A percentile compares a stretch with the other conserved stretches of the same genome.
Conservation (phyloP, 2,329 filamentous ascomycete genomes). For the Aspergillus pseudoviridinutans region DNA sequence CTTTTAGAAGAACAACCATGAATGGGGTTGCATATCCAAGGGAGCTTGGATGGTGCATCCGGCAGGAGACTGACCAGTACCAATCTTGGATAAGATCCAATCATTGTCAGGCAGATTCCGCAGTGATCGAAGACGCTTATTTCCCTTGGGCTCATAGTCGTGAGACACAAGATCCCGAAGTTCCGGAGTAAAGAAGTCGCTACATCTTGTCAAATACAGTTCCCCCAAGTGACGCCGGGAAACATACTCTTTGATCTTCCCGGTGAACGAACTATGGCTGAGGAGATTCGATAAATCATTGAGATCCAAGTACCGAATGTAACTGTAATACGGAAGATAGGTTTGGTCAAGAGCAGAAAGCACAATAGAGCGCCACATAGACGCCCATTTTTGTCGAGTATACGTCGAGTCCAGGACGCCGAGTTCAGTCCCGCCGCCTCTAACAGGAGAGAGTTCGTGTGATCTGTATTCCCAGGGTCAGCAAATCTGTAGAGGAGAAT, state of each 20-base stretch:
- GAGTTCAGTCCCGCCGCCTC: slow-evolving; percentile 39
- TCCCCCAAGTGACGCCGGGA: slow-evolving; percentile 15
- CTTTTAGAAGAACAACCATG: background rate
- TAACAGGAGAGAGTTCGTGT: slow-evolving; percentile 45
- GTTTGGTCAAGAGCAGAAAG: slow-evolving; percentile 60
- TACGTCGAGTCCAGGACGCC: background rate
- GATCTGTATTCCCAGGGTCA: slow-evolving; percentile 34
- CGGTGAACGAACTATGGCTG: slow-evolving; percentile 55
- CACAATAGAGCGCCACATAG: slow-evolving; percentile 66
- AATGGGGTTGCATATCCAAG: background rate
- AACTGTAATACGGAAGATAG: slow-evolving; percentile 65
- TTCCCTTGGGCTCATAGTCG: slow-evolving; percentile 16
- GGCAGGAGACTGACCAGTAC: slow-evolving; percentile 38
- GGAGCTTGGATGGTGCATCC: background rate
- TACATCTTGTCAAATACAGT: slow-evolving; percentile 16
- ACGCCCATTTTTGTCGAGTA: slow-evolving; percentile 51
- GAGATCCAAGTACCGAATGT: slow-evolving; percentile 62
- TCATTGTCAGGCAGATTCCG: slow-evolving; percentile 21
- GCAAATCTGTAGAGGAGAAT: background rate
- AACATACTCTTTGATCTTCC: slow-evolving; percentile 55
- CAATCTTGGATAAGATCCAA: slow-evolving; percentile 46
- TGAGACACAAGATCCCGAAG: slow-evolving; percentile 26
- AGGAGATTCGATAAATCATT: slow-evolving; percentile 59
- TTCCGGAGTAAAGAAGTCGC: slow-evolving; percentile 50
- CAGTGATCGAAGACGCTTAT: slow-evolving; percentile 20